These are phyloP conservation scores for Paecilomyces sp. DNA, from an alignment of 2,329 filamentous ascomycete species.

Conservation along the genomic window DNA sequence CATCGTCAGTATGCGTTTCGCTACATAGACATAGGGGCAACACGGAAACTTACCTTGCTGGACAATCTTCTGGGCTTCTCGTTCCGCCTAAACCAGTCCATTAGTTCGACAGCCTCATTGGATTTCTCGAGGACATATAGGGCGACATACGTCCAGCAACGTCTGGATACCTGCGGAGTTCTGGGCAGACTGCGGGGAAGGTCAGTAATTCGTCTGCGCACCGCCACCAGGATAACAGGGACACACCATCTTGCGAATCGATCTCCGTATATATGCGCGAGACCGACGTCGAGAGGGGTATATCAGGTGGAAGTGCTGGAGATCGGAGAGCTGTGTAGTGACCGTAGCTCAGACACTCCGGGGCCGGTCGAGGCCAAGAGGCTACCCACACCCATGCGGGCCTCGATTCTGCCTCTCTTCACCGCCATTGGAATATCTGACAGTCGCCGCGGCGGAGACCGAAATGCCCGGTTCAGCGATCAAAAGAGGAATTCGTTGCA, in stretches of 20 bases:
- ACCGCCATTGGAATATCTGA: slow-evolving; percentile 17
- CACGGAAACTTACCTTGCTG: slow-evolving; percentile 65
- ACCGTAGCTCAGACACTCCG: neutral
- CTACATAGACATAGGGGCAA: neutral
- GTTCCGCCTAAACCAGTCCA: slow-evolving; percentile 64
- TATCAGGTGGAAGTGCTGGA: neutral
- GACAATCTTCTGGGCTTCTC: slow-evolving; percentile 97
- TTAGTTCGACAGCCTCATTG: slow-evolving; percentile 5
- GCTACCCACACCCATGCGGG: slow-evolving; percentile 20
- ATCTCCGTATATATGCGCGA: slow-evolving; percentile 2
- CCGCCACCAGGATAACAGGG: neutral
- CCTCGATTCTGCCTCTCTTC: slow-evolving; percentile 22
- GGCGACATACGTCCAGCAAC: slow-evolving; percentile 78
- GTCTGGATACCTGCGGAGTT: slow-evolving; percentile 98
- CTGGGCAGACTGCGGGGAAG: slow-evolving; percentile 70
- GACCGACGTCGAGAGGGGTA: neutral
- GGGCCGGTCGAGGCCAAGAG: slow-evolving; percentile 14
- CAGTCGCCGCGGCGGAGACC: slow-evolving; percentile 7
- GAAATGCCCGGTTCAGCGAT: slow-evolving; percentile 2
- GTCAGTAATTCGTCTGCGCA: neutral
- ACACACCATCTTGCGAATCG: slow-evolving; percentile 6
- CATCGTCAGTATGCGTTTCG: slow-evolving; percentile 10
- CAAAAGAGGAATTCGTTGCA: no score
- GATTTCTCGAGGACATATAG: neutral
- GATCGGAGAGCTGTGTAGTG: slow-evolving; percentile 1